Evolutionary conservation across 192 early-diverging fungal species (phyloP), one percentile per base, ranked within the genome.

Genomic region (Fimicolochytrium jonesii): DNA sequence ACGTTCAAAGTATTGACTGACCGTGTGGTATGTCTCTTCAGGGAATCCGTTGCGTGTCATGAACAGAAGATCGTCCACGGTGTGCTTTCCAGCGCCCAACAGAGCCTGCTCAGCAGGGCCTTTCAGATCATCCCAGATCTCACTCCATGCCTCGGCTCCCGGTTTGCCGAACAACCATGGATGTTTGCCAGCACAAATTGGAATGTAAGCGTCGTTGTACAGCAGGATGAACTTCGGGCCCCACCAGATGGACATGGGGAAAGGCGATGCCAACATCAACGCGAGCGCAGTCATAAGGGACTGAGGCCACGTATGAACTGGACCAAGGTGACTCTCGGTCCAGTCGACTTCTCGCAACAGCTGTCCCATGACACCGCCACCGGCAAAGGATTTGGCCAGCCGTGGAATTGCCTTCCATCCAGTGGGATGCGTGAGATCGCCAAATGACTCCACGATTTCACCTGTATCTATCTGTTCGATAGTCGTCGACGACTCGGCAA

Each of bases 31-130:
- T 2, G 50, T 48, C 30, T 60, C 57, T 32, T 74, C 72, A 4
- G 53, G 20, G 39, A 52, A 74, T 25, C 72, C 72, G 11, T 61
- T 51, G n/a, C 72, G 61, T 6, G 25, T 47, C 57, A 74, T 61
- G 13, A 49, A 66, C 33, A 66, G 60, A 15, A 61, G 33, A 22
- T 61, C 48, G 25, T 69, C 63, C 36, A 61, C 63, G 10, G 25
- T 18, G 49, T 55, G 67, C 28, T 15, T 22, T 9, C 36, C 42
- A 13, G 20, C 42, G 15, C 56, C 72, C 60, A 9, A 4, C 48
- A 28, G 35, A 2, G 32, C 47, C 22, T 9, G 4, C 26, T 20
- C 4, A 18, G 45, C 53, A 4, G 23, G 39, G 30, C 45, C 34
- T 18, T 33, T 10, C 23, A 74, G 47, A 10, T 44, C n/a, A 25